phyloP scores from a whole-genome alignment of 345 rosid genomes.

The Noccaea caerulescens region DNA sequence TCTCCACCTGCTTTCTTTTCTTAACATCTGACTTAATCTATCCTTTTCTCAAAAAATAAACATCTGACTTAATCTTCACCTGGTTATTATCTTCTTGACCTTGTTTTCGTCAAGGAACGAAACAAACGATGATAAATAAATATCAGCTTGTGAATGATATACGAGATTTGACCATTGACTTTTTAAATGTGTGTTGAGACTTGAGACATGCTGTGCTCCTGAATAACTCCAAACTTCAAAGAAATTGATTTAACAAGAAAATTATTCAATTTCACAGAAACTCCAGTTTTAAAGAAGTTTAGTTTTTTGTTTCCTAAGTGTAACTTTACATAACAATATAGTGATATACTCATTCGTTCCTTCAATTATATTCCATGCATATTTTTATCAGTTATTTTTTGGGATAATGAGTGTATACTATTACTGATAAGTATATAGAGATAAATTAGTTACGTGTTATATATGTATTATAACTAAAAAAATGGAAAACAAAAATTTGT shows the following conservation, averaged over 20 bases:
- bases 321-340: not conserved
- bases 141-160: not conserved
- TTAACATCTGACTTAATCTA: too few relatives aligned
- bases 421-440: not conserved
- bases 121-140: conserved; percentile 9
- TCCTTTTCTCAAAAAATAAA: too few relatives aligned
- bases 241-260: not conserved
- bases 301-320: not conserved
- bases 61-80: too few relatives aligned
- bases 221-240: not conserved
- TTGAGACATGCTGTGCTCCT: conserved; percentile 10
- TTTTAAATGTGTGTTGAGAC: not conserved
- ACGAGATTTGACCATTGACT: conserved; percentile 11
- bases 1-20: too few relatives aligned
- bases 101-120: not conserved
- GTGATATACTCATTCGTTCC: not conserved
- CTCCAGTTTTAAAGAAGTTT: not conserved
- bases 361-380: not conserved
- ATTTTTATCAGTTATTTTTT: not conserved
- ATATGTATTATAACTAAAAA: not conserved
- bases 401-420: not conserved
- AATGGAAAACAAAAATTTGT: not conserved
- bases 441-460: not conserved
- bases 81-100: conserved; percentile 7
- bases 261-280: not conserved